These are phyloP conservation scores for Xylaria palmicola DNA, from an alignment of 495 filamentous ascomycete genomes.

Conservation along the genomic window DNA sequence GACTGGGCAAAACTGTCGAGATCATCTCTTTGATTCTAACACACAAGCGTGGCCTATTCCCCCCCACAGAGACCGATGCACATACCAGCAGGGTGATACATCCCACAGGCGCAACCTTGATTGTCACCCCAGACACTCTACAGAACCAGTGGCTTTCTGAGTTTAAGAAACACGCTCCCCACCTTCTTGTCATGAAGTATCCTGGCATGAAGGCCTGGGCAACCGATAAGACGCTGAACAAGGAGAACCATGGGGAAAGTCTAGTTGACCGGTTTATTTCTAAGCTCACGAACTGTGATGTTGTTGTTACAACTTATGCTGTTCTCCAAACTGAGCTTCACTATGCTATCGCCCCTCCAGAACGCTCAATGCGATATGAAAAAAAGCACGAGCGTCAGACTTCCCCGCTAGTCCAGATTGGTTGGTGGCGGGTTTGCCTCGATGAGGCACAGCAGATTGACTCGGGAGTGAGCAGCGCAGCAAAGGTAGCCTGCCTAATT, in stretches of 20 bases:
- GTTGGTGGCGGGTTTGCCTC: slow-evolving; percentile 90
- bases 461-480: slow-evolving; percentile 78
- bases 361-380: slow-evolving; percentile 62
- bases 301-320: slow-evolving; percentile 85
- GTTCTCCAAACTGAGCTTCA: slow-evolving; percentile 77
- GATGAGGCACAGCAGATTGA: slow-evolving; percentile 98
- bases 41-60: slow-evolving; percentile 44
- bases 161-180: slow-evolving; percentile 59
- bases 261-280: slow-evolving; percentile 41
- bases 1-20: slow-evolving; percentile 92
- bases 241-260: not conserved
- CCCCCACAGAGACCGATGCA: slow-evolving; percentile 20
- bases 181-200: slow-evolving; percentile 40
- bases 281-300: slow-evolving; percentile 59
- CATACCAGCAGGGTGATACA: slow-evolving; percentile 39
- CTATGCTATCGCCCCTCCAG: slow-evolving; percentile 62
- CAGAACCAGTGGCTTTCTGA: slow-evolving; percentile 87
- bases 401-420: slow-evolving; percentile 74
- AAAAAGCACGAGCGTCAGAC: slow-evolving; percentile 65
- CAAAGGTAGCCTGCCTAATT: slow-evolving; percentile 73
- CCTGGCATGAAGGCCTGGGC: slow-evolving; percentile 46
- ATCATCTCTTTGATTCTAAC: slow-evolving; percentile 72
- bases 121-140: slow-evolving; percentile 81
- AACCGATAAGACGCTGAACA: slow-evolving; percentile 13
- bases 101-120: slow-evolving; percentile 68